Evolutionary conservation across 306 rosid genomes (phyloP).

Genomic region (Gynostemma pentaphyllum): DNA sequence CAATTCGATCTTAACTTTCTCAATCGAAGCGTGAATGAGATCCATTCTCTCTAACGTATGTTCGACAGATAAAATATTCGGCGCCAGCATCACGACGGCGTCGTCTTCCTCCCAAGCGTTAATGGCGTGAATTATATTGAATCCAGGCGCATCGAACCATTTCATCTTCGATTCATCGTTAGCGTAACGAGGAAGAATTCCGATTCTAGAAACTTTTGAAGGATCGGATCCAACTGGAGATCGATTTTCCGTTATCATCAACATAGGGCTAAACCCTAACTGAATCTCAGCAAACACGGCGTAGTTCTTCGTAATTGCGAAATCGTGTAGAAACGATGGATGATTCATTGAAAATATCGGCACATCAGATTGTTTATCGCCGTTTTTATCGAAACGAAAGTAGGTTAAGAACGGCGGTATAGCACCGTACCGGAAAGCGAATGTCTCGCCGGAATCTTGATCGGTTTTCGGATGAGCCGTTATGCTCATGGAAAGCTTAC

Average conservation of each 20-base stretch:
- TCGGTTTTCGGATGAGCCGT: conserved; percentile 86
- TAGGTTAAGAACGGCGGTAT: conserved; percentile 69
- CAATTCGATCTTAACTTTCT: conserved; percentile 51
- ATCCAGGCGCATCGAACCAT: conserved; percentile 86
- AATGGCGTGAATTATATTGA: conserved; percentile 60
- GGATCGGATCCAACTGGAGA: conserved; percentile 62
- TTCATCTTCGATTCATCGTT: conserved; percentile 44
- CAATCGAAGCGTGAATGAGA: conserved; percentile 51
- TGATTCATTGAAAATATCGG: conserved; percentile 59
- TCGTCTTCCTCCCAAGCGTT: conserved; percentile 91
- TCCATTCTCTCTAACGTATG: conserved; percentile 72
- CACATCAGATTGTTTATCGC: conserved; percentile 48
- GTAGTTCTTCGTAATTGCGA: conserved; percentile 58
- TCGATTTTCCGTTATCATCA: conserved; percentile 46
- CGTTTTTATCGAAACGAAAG: conserved; percentile 42
- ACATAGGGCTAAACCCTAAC: conserved; percentile 59
- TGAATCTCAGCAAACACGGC: conserved; percentile 73
- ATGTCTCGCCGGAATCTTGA: conserved; percentile 51
- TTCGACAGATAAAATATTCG: conserved; percentile 62
- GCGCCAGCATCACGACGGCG: conserved; percentile 53
- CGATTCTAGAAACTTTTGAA: conserved; percentile 39
- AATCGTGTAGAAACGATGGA: conserved; percentile 68
- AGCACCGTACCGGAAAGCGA: conserved; percentile 70
- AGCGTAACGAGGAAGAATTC: conserved; percentile 57
- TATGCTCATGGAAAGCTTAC: conserved; percentile 55